Conservation (phyloP, 805 yeast species). For the Candida tallmaniae region DNA sequence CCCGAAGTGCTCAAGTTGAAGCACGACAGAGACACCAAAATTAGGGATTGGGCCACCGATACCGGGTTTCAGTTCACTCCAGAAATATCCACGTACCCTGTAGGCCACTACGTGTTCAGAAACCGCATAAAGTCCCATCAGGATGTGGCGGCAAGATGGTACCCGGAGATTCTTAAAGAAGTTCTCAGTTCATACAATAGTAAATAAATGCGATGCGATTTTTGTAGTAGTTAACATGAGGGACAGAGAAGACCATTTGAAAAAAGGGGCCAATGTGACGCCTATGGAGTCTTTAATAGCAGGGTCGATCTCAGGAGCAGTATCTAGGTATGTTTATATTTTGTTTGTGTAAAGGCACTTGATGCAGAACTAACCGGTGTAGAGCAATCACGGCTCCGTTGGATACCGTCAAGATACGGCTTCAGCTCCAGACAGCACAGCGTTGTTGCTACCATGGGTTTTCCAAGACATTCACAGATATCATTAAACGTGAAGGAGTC, state of each 20-base stretch:
- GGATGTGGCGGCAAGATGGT: slow-evolving; percentile 40
- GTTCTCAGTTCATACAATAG: slow-evolving; percentile 19
- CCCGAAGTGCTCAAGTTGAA: slow-evolving; percentile 21
- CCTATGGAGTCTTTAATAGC: slow-evolving; percentile 54
- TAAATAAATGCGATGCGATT: not conserved
- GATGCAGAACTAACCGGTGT: slow-evolving; percentile 15
- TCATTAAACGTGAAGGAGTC: slow-evolving; percentile 62
- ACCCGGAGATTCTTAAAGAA: slow-evolving; percentile 33
- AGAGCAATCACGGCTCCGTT: slow-evolving; percentile 71
- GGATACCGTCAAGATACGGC: slow-evolving; percentile 71
- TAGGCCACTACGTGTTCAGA: slow-evolving; percentile 43
- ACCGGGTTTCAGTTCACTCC: slow-evolving; percentile 40
- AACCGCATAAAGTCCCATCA: slow-evolving; percentile 43
- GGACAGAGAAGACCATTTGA: slow-evolving; percentile 38
- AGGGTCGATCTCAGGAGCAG: slow-evolving; percentile 68
- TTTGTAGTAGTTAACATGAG: not conserved
- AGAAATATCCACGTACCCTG: slow-evolving; percentile 34
- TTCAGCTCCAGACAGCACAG: slow-evolving; percentile 50
- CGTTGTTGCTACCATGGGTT: slow-evolving; percentile 21
- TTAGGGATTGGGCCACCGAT: slow-evolving; percentile 32
- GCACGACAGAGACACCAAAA: slow-evolving; percentile 32
- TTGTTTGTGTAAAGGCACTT: too few relatives aligned
- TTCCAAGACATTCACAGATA: slow-evolving; percentile 32
- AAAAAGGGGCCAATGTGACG: slow-evolving; percentile 49
- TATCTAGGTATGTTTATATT: slow-evolving; percentile 31